A percentile compares a stretch with the other conserved stretches of the same genome.
Evolutionary conservation across 805 yeast species (phyloP).

Genomic region (Metschnikowia drakensbergensis): DNA sequence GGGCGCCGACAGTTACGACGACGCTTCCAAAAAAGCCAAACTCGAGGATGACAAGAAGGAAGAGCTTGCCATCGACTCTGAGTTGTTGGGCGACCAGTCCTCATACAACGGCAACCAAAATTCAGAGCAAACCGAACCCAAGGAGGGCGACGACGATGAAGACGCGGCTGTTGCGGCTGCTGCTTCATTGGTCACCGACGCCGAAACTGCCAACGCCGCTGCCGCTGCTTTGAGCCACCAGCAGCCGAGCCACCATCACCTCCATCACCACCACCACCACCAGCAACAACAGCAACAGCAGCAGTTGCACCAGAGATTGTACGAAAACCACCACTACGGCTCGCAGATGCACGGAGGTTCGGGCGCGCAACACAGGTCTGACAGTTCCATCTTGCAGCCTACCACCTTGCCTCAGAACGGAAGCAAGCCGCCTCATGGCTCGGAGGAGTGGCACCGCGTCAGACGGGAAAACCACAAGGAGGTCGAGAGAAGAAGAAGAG

Average conservation of each 20-base stretch:
- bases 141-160: slow-evolving; percentile 19
- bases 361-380: slow-evolving; percentile 17
- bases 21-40: slow-evolving; percentile 14
- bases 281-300: slow-evolving; percentile 21
- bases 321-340: slow-evolving; percentile 20
- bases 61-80: slow-evolving; percentile 39
- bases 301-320: slow-evolving; percentile 18
- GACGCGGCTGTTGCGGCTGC: slow-evolving; percentile 27
- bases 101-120: slow-evolving; percentile 20
- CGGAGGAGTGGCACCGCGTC: slow-evolving; percentile 78
- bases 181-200: slow-evolving; percentile 27
- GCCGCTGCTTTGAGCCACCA: slow-evolving; percentile 24
- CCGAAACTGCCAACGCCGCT: slow-evolving; percentile 21
- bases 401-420: slow-evolving; percentile 28
- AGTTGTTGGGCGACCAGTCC: slow-evolving; percentile 40
- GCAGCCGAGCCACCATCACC: slow-evolving; percentile 21
- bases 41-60: slow-evolving; percentile 16
- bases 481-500: slow-evolving; percentile 90
- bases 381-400: slow-evolving; percentile 28
- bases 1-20: slow-evolving; percentile 12
- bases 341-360: slow-evolving; percentile 16
- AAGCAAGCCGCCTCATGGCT: slow-evolving; percentile 62
- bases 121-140: slow-evolving; percentile 10
- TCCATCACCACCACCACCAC: slow-evolving; percentile 18
- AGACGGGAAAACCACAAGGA: slow-evolving; percentile 92